Base-by-base conservation (phyloP, 371 early-diverging fungal species). In the Fennellomyces sp. region DNA sequence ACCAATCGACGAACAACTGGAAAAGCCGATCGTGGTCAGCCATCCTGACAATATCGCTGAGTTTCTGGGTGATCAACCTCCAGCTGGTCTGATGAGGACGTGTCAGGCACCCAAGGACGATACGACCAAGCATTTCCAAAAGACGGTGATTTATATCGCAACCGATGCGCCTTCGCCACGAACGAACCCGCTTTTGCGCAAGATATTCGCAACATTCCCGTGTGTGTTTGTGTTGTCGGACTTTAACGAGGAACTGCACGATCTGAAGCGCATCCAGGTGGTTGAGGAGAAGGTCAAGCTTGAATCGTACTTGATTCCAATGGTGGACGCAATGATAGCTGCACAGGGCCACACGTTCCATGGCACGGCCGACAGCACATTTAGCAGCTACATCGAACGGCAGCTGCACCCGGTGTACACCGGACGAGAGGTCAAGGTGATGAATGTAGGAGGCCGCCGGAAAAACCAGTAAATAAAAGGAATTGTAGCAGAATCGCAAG, bases 311-410 rank as follows among this genome's bases (percentile, higher is more conserved):
- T 50, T 87, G 39, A 83, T 87, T 29, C 87, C 87, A 6, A 85
- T 87, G 82, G 74, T 87, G 6, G 87, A 87, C 54, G 84, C 85
- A 19, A 79, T 87, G 41, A 83, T 84, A 38, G 69, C 85, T 7
- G 77, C 87, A 15, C 84, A 85, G 49, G 87, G 85, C 0, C 76
- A 74, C 51, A 68, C 77, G 1, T 87, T 87, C 42, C 63, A 72
- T 33, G 86, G 87, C 15, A 87, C 87, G 0, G 76, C 75, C 1
- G 78, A 78, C 52, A 84, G 84, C 21, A 85, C 85, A 2, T 87
- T 87, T 41, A 78, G 83, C 15, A 73, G 70, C 0, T 86, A 86
- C 60, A 86, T 86, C 61, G 69, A 77, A 58, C 70, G 81, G 28
- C 81, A 86, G 41, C 51, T 86, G n/a, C 82, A 81, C 66, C 84